Base-by-base conservation (phyloP, 257 asterid species). In the Penstemon eatonii region DNA sequence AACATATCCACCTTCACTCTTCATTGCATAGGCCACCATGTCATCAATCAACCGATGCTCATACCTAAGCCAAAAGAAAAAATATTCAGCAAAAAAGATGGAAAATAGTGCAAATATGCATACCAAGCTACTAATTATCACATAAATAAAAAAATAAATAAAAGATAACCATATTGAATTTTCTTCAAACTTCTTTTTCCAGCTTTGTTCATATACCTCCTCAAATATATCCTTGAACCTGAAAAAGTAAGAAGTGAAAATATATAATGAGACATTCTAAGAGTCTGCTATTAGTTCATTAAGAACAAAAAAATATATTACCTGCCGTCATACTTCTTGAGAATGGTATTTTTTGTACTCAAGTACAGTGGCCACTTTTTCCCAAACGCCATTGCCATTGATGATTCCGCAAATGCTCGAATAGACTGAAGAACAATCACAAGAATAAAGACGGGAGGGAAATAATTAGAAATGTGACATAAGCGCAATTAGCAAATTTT, bases 41-140 rank as follows among this genome's bases (percentile, higher is more conserved):
- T 92, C 98, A 86, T 92, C 98, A 65, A 92, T 92, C 81, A 92
- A 76, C 18, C 98, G 89, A 80, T 92, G 98, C 85, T 92, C 98
- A 66, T 89, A 92, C 98, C 98, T 92, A 73, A 33, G 41, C 51
- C 50, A 19, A 69, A 45, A 43, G 59, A 36, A 50, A 60, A 42
- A 47, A 60, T 36, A 12, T 51, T 52, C 43, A 0, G 68, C 63
- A 41, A 62, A 72, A 67, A 60, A 61, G 45, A 54, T 44, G 41
- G 44, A 62, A 47, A 65, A 55, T 54, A 58, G 47, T 62, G 56
- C 40, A 38, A 55, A 56, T 12, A 33, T 19, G 60, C 42, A 36
- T 38, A 50, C 8, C 58, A 71, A 61, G 66, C 44, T 15, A 49
- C 65, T 63, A 42, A 46, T 18, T 54, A 56, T 60, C 56, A 51